Evolutionary conservation across 306 rosid species (phyloP).

Genomic region (Castanea mollissima): DNA sequence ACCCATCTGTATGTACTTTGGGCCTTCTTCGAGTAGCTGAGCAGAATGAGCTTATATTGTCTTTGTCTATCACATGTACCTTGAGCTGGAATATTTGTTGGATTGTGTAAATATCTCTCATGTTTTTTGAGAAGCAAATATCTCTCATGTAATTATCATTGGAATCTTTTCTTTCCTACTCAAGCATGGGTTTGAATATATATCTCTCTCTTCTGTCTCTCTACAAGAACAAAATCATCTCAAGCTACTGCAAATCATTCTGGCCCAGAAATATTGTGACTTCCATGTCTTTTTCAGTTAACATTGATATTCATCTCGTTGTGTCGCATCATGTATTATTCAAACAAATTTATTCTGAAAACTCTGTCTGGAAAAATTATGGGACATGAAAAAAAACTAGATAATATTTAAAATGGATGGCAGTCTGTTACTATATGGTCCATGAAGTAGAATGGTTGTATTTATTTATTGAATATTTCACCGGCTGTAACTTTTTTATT

Average conservation of each 20-base stretch:
- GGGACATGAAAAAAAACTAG: neutral
- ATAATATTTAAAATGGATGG: neutral
- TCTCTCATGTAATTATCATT: neutral
- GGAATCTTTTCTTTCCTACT: neutral
- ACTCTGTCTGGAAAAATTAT: neutral
- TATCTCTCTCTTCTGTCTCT: neutral
- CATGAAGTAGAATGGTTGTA: neutral
- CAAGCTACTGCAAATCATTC: neutral
- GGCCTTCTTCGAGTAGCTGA: constrained; percentile 62
- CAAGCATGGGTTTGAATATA: neutral
- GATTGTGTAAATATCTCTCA: constrained; percentile 31
- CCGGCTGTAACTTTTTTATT: too few relatives aligned
- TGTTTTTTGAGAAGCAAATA: constrained; percentile 18
- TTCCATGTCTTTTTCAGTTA: neutral
- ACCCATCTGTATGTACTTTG: constrained; percentile 94
- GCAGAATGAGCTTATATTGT: neutral
- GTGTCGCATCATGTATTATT: too few relatives aligned
- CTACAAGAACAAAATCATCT: neutral
- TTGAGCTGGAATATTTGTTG: constrained; percentile 6
- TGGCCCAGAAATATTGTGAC: neutral
- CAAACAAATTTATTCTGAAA: neutral
- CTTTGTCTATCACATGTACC: neutral
- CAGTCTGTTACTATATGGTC: neutral
- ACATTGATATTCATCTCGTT: neutral
- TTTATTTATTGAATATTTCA: too few relatives aligned